A percentile compares a stretch with the other conserved stretches of the same genome.
Evolutionary conservation across 2,329 filamentous ascomycete genomes (phyloP).

Genomic region (Akanthomyces uredinophilus): DNA sequence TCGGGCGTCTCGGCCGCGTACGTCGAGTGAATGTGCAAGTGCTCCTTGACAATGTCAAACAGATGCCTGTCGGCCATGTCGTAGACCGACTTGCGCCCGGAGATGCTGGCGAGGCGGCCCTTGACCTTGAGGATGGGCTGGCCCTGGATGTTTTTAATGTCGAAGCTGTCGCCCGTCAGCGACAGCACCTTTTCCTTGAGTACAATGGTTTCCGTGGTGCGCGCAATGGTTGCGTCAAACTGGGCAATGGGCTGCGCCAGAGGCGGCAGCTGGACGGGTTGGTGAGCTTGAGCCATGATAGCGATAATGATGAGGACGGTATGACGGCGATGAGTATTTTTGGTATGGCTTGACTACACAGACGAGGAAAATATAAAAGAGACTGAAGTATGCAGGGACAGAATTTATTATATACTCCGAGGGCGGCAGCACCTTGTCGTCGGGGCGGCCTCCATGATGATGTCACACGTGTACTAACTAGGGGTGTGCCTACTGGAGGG

Average conservation of each 20-base stretch:
- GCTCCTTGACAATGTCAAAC: conserved; percentile 54
- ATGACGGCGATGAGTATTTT: not conserved
- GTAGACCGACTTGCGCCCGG: conserved; percentile 49
- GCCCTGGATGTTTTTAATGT: conserved; percentile 51
- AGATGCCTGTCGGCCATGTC: conserved; percentile 50
- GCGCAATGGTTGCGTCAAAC: conserved; percentile 34
- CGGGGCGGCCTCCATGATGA: too few relatives aligned
- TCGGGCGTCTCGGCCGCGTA: conserved; percentile 44
- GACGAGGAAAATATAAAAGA: too few relatives aligned
- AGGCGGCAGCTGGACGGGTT: conserved; percentile 22
- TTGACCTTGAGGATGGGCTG: conserved; percentile 51
- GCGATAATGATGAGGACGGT: not conserved
- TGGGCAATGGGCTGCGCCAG: conserved; percentile 33
- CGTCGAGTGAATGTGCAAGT: conserved; percentile 44
- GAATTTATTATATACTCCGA: too few relatives aligned
- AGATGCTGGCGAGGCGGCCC: conserved; percentile 48
- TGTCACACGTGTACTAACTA: too few relatives aligned
- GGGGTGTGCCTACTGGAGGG: too few relatives aligned
- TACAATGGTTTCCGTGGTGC: conserved; percentile 43
- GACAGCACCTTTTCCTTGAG: conserved; percentile 59
- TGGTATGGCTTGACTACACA: too few relatives aligned
- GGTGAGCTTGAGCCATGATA: not conserved
- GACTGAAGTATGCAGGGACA: too few relatives aligned
- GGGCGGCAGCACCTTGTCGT: too few relatives aligned
- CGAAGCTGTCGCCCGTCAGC: conserved; percentile 59